Evolutionary conservation across 257 asterid species (phyloP).

Genomic region (Fraxinus quadrangulata): DNA sequence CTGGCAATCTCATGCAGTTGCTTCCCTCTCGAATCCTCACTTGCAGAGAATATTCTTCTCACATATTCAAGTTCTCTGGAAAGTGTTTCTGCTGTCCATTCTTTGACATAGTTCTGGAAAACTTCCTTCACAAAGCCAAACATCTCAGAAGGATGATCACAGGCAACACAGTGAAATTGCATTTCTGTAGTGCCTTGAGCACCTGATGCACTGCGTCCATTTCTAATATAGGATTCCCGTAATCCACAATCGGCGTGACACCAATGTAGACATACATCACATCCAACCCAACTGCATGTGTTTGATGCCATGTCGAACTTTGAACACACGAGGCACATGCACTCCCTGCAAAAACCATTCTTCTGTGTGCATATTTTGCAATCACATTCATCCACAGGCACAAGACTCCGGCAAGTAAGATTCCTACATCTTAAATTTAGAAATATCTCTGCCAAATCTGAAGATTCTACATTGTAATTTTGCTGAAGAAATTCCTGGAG

Average conservation of each 20-base stretch:
- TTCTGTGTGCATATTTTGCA: constrained; percentile 73
- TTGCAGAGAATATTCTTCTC: constrained; percentile 61
- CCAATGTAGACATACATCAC: constrained; percentile 97
- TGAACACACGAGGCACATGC: constrained; percentile 97
- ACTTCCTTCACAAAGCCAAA: constrained; percentile 96
- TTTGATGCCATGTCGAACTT: constrained; percentile 91
- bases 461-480: constrained; percentile 49
- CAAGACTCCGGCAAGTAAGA: constrained; percentile 63
- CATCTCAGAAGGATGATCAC: constrained; percentile 97
- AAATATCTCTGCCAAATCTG: constrained; percentile 79
- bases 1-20: constrained; percentile 61
- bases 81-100: constrained; percentile 81
- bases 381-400: constrained; percentile 91
- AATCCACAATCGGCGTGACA: constrained; percentile 97
- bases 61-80: constrained; percentile 81
- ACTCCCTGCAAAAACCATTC: constrained; percentile 85
- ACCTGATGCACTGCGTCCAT: constrained; percentile 69
- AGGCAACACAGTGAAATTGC: constrained; percentile 98
- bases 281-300: constrained; percentile 98
- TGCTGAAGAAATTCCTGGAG: constrained; percentile 65
- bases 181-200: constrained; percentile 70
- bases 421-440: constrained; percentile 78
- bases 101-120: constrained; percentile 76
- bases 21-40: constrained; percentile 85
- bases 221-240: constrained; percentile 75